Evolutionary conservation across 352 stramenopile genomes (phyloP).

Genomic region (Thalassiosira exigua): DNA sequence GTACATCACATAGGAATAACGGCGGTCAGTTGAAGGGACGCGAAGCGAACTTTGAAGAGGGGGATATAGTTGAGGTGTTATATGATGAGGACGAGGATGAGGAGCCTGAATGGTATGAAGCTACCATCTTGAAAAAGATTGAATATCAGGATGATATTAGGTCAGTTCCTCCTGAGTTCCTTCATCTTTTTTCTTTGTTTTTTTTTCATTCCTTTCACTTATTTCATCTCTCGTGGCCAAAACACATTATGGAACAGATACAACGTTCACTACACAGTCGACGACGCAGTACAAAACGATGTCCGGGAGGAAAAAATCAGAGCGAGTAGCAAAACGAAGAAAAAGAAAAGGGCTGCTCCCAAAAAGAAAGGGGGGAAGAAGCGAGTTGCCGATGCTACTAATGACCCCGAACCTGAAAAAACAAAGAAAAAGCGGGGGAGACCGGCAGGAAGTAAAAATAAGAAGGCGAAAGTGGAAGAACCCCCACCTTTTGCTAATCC

Average conservation of each 20-base stretch:
- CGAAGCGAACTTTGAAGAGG: conserved; percentile 67
- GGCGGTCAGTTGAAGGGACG: conserved; percentile 74
- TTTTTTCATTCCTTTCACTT: conserved; percentile 2
- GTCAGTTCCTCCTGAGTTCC: conserved; percentile 40
- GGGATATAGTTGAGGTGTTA: conserved; percentile 74
- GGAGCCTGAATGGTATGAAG: conserved; percentile 65
- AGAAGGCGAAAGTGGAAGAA: conserved; percentile 21
- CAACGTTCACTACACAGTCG: conserved; percentile 63
- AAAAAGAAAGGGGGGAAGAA: conserved; percentile 14
- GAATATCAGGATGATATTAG: conserved; percentile 69
- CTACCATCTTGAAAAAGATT: conserved; percentile 64
- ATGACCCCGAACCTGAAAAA: conserved; percentile 7
- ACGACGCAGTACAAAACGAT: conserved; percentile 72
- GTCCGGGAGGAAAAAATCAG: conserved; percentile 71
- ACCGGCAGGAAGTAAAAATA: conserved; percentile 35
- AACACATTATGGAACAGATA: conserved; percentile 62
- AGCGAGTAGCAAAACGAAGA: conserved; percentile 50
- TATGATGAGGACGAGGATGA: conserved; percentile 70
- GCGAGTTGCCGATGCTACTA: conserved; percentile 1
- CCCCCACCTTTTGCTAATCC: conserved; percentile 5
- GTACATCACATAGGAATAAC: conserved; percentile 55
- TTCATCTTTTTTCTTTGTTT: conserved; percentile 8
- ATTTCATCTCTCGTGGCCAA: no score
- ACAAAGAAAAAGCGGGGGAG: conserved; percentile 43
- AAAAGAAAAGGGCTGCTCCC: conserved; percentile 27